Evolutionary conservation across 495 filamentous ascomycete species (phyloP).

Genomic region (Hypoxylon crocopeplum): DNA sequence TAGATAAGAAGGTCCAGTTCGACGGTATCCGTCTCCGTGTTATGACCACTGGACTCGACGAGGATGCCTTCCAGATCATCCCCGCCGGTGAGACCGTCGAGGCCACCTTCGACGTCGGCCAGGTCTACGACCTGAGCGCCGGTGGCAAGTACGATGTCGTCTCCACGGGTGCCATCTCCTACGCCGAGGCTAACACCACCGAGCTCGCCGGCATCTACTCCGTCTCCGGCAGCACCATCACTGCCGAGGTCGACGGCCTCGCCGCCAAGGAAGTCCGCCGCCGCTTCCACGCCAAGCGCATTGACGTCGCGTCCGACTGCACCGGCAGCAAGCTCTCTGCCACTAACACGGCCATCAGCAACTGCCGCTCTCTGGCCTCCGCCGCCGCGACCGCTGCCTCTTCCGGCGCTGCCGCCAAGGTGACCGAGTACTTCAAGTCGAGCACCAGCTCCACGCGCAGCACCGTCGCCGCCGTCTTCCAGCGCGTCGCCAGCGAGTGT

Average conservation of each 20-base stretch:
- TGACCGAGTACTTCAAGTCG: constrained; percentile 69
- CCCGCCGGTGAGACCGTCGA: constrained; percentile 61
- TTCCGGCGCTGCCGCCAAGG: constrained; percentile 56
- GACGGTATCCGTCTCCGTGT: constrained; percentile 63
- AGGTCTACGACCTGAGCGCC: constrained; percentile 60
- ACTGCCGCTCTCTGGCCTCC: constrained; percentile 58
- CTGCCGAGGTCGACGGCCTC: constrained; percentile 56
- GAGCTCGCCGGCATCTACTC: constrained; percentile 53
- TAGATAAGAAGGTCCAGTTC: constrained; percentile 61
- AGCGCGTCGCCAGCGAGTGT: constrained; percentile 59
- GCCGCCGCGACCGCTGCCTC: constrained; percentile 61
- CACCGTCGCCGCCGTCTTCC: constrained; percentile 59
- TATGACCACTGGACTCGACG: constrained; percentile 50
- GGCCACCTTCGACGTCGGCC: constrained; percentile 64
- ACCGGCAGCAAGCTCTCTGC: constrained; percentile 49
- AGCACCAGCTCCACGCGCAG: constrained; percentile 50
- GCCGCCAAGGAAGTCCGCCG: constrained; percentile 58
- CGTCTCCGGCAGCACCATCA: constrained; percentile 55
- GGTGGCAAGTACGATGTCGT: constrained; percentile 58
- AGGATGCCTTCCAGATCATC: constrained; percentile 63
- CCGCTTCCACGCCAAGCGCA: constrained; percentile 57
- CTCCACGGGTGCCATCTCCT: constrained; percentile 57
- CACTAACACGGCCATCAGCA: constrained; percentile 55
- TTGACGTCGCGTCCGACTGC: constrained; percentile 56
- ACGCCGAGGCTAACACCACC: constrained; percentile 55